Base-by-base conservation (phyloP, 768 basidiomycete species). In the Phylloporus rhodoxanthus region DNA sequence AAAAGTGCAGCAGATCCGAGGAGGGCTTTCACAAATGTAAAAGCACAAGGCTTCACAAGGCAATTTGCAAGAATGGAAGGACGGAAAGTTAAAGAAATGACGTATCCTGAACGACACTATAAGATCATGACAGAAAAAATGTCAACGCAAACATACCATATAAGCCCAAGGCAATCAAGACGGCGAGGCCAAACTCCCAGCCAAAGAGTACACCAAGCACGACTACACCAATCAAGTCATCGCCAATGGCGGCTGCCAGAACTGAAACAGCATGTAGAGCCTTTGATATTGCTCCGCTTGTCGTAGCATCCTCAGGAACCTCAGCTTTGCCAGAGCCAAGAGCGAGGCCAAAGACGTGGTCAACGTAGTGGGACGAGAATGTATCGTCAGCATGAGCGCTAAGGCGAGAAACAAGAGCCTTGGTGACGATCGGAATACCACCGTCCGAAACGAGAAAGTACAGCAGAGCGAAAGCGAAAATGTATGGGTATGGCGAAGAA, bases 321-420 rank as follows among this genome's bases (percentile, higher is more conserved):
- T 92, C 42, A 84, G 77, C 47, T 77, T 84, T 5, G 80, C 87
- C 63, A 86, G 91, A 91, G 5, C 85, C 78, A 55, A 93, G 82
- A 1, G 88, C 89, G 4, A 97, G 79, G 53, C 90, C 87, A 9
- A 97, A 75, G 2, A 96, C 69, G 60, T 95, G 93, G 52, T 92
- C 81, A 68, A 88, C 90, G 9, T 91, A 86, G 45, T 93, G 72
- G 37, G 45, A 47, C 4, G 38, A 60, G 70, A 51, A 54, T 78
- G 80, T 79, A 59, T 84, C 71, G 62, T 94, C 90, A 0, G 87
- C 89, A 64, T 82, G 88, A 67, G 91, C 90, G 79, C 91, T 87
- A 37, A 98, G 86, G 1, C 91, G 89, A 2, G 85, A 78, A 87
- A 91, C 94, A 3, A 91, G 72, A 26, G 77, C 76, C 64, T 82